Conservation (phyloP, 768 basidiomycete genomes). For the Lactarius sp. region DNA sequence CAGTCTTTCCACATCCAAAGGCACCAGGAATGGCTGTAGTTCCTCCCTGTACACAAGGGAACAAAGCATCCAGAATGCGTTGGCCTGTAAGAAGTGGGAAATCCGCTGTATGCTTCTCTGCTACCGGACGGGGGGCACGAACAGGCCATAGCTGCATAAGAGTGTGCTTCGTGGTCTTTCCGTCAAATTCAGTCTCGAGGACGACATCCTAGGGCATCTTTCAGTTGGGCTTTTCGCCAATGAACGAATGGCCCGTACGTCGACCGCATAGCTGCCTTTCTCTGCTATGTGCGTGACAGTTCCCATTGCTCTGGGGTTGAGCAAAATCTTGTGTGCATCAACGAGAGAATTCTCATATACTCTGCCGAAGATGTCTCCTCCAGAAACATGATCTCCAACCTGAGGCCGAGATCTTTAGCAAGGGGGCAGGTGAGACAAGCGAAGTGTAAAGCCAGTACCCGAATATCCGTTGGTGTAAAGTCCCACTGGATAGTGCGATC, state of each 20-base stretch:
- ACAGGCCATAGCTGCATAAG: slow-evolving; percentile 99
- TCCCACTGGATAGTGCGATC: slow-evolving; percentile 91
- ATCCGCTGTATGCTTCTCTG: slow-evolving; percentile 94
- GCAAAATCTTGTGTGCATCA: slow-evolving; percentile 95
- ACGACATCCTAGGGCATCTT: slow-evolving; percentile 68
- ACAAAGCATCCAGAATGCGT: slow-evolving; percentile 92
- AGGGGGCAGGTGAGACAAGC: neutral
- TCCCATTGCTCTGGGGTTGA: slow-evolving; percentile 88
- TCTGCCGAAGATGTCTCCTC: slow-evolving; percentile 92
- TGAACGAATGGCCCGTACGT: slow-evolving; percentile 44
- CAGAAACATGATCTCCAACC: slow-evolving; percentile 96
- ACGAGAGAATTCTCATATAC: slow-evolving; percentile 98
- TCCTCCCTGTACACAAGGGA: slow-evolving; percentile 97
- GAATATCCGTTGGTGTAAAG: slow-evolving; percentile 79
- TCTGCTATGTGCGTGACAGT: slow-evolving; percentile 92
- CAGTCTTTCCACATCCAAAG: slow-evolving; percentile 98
- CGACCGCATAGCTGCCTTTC: slow-evolving; percentile 87
- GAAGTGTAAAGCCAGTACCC: slow-evolving; percentile 40
- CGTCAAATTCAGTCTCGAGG: slow-evolving; percentile 96
- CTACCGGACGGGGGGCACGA: slow-evolving; percentile 90
- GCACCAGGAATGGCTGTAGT: slow-evolving; percentile 98
- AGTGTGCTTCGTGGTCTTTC: slow-evolving; percentile 86
- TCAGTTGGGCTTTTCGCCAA: slow-evolving; percentile 5
- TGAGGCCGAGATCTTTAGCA: slow-evolving; percentile 29
- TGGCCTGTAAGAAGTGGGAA: slow-evolving; percentile 93